Conservation (phyloP, 345 rosid species). For the Populus alba region DNA sequence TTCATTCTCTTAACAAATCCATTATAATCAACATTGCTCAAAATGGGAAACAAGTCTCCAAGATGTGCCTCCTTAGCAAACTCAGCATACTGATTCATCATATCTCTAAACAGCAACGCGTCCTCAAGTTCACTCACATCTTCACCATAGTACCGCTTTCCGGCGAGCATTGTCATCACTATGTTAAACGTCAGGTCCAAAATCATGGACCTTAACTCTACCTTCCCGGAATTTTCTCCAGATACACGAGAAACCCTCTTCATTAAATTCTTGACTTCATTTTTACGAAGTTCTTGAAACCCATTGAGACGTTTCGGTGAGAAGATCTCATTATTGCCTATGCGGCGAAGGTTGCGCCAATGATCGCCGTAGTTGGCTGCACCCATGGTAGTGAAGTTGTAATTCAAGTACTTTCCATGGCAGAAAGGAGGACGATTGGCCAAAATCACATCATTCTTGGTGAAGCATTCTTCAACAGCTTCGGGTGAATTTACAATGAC, state of each 20-base stretch:
- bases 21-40: conserved; percentile 34
- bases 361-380: conserved; percentile 53
- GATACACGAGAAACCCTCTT: conserved; percentile 28
- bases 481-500: conserved; percentile 37
- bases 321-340: conserved; percentile 45
- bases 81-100: conserved; percentile 31
- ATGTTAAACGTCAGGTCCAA: conserved; percentile 9
- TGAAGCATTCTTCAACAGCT: conserved; percentile 50
- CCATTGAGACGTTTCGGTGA: conserved; percentile 46
- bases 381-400: conserved; percentile 33
- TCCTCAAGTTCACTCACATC: conserved; percentile 32
- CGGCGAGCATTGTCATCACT: conserved; percentile 9
- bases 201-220: conserved; percentile 6
- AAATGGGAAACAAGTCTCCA: conserved; percentile 44
- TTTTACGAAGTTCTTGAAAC: conserved; percentile 33
- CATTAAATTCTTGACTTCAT: conserved; percentile 43
- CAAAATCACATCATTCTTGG: conserved; percentile 41
- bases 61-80: conserved; percentile 27
- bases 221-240: neutral
- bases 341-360: conserved; percentile 65
- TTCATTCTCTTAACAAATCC: conserved; percentile 22
- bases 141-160: conserved; percentile 40
- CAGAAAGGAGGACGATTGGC: conserved; percentile 40
- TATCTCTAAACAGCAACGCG: conserved; percentile 33
- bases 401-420: conserved; percentile 37